Evolutionary conservation across 148 eudicot genomes (phyloP).

Genomic region (Cornus kousa): DNA sequence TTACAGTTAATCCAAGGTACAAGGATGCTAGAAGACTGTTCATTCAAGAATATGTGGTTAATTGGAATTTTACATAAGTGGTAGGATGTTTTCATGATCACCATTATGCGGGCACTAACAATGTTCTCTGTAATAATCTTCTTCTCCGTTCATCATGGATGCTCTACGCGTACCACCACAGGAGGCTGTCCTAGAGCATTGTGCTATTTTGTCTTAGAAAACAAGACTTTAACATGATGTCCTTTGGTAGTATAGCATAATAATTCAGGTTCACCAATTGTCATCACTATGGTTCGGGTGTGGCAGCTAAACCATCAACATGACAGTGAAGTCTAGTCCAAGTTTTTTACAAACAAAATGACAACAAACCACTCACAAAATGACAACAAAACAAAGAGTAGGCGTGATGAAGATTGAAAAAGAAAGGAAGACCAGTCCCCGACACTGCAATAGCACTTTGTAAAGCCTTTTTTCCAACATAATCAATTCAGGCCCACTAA

Average conservation of each 20-base stretch:
- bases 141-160: background rate
- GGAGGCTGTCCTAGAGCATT: background rate
- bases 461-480: slow-evolving; percentile 47
- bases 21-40: background rate
- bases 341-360: slow-evolving; percentile 17
- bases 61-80: background rate
- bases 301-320: background rate
- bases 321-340: background rate
- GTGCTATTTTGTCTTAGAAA: background rate
- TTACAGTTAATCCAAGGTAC: background rate
- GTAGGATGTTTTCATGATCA: background rate
- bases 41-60: background rate
- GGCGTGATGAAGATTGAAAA: slow-evolving; percentile 53
- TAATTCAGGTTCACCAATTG: slow-evolving; percentile 14
- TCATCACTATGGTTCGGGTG: slow-evolving; percentile 8
- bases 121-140: background rate
- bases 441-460: slow-evolving; percentile 52
- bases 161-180: background rate
- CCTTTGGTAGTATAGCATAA: slow-evolving; percentile 10
- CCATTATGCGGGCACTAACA: background rate
- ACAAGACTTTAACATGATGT: background rate
- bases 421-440: slow-evolving; percentile 34
- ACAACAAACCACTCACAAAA: slow-evolving; percentile 25
- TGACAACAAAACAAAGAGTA: slow-evolving; percentile 45
- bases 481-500: slow-evolving; percentile 53